A percentile compares a stretch with the other conserved stretches of the same genome.
Evolutionary conservation across 371 early-diverging fungal genomes (phyloP).

Genomic region (Mucor saturninus): DNA sequence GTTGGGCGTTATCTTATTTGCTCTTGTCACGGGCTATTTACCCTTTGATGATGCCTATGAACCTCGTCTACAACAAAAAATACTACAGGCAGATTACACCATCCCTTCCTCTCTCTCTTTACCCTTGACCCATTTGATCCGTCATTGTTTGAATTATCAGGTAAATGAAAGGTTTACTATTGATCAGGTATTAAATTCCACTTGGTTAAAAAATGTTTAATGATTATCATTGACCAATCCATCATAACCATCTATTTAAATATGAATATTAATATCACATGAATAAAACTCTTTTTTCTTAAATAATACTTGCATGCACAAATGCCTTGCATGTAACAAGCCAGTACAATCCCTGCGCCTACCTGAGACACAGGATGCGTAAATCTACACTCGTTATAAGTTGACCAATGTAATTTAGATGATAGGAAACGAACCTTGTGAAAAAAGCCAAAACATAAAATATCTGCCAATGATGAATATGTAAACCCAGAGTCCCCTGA

Average conservation of each 20-base stretch:
- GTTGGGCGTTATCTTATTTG: constrained; percentile 79
- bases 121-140: constrained; percentile 23
- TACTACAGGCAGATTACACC: constrained; percentile 56
- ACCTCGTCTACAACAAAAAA: constrained; percentile 72
- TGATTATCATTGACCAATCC: constrained; percentile 38
- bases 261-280: not conserved
- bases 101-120: constrained; percentile 35
- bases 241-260: constrained; percentile 46
- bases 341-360: constrained; percentile 77
- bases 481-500: constrained; percentile 45
- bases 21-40: constrained; percentile 69
- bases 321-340: constrained; percentile 81
- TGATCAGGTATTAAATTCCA: constrained; percentile 29
- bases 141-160: constrained; percentile 28
- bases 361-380: constrained; percentile 73
- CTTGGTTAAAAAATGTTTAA: constrained; percentile 27
- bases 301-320: constrained; percentile 46
- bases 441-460: constrained; percentile 86
- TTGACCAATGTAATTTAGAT: not conserved
- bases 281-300: not conserved
- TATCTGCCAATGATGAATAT: constrained; percentile 89
- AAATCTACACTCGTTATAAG: constrained; percentile 49
- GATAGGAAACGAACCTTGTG: constrained; percentile 39
- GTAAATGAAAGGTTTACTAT: constrained; percentile 31
- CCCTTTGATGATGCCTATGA: constrained; percentile 82